Evolutionary conservation across 768 basidiomycete genomes (phyloP).

Genomic region (Lactarius pseudohatsudake): DNA sequence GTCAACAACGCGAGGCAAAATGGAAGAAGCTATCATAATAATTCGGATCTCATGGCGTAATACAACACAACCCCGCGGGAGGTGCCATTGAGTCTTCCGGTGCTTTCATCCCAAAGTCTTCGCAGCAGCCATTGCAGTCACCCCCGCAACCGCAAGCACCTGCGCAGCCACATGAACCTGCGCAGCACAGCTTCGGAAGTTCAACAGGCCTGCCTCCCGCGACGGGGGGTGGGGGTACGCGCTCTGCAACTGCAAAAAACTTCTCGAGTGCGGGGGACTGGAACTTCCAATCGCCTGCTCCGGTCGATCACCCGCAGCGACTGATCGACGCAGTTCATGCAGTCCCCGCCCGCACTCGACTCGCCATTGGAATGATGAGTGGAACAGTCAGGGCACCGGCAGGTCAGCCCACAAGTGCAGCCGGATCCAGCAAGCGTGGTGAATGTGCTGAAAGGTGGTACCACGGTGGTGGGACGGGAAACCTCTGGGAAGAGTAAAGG

Average conservation of each 20-base stretch:
- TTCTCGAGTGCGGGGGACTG: conserved; percentile 20
- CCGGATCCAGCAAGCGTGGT: conserved; percentile 29
- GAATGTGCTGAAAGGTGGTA: conserved; percentile 31
- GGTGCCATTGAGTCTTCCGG: background rate
- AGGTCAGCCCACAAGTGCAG: conserved; percentile 31
- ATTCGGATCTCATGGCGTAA: background rate
- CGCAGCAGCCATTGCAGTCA: conserved; percentile 26
- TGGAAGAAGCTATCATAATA: background rate
- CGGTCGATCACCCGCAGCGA: conserved; percentile 22
- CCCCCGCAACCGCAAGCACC: conserved; percentile 26
- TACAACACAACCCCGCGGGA: background rate
- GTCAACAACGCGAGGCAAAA: background rate
- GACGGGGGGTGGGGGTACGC: conserved; percentile 25
- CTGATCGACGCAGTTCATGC: conserved; percentile 27
- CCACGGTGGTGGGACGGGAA: conserved; percentile 18
- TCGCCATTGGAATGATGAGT: conserved; percentile 12
- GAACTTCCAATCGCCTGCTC: conserved; percentile 4
- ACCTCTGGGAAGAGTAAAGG: conserved; percentile 24
- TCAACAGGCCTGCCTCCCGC: conserved; percentile 26
- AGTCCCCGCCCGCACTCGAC: conserved; percentile 2
- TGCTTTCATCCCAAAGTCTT: background rate
- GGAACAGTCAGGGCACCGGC: conserved; percentile 26
- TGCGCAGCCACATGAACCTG: conserved; percentile 26
- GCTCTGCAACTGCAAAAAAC: conserved; percentile 26
- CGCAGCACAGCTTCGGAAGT: conserved; percentile 30